Base-by-base conservation (phyloP, 2,329 filamentous ascomycete species). In the Beauveria pseudobassiana region DNA sequence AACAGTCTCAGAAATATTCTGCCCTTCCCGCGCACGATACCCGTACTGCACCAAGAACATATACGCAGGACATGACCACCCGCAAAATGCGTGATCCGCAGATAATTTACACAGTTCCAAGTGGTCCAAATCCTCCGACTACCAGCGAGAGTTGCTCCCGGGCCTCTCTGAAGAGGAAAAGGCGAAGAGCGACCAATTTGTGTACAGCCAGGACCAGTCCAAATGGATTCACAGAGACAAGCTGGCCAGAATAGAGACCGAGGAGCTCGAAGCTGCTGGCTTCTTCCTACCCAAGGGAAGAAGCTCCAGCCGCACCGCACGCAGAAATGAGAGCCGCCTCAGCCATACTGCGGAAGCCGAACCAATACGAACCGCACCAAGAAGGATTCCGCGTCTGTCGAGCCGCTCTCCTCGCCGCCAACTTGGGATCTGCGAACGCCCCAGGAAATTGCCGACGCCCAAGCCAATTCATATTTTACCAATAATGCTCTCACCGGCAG, bases 171-270 rank as follows among this genome's bases (percentile, higher is more conserved):
- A 63, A 6, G 62, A 66, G 7, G 71, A 73, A 49, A 63, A 38
- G 69, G 69, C 51, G 71, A 75, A 26, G 45, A 60, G 66, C 40
- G 63, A 67, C 24, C 69, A 72, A 40, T 57, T 71, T 60, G 68
- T 69, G 12, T 66, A 66, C 9, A 76, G 79, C 40, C 75, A 79
- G 40, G 86, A 88, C 64, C 80, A 85, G 64, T 89, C 86, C 38
- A 88, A 90, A 73, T 95, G 90, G 90, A 93, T 95, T 68, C 90
- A 95, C 70, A 80, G 90, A 62, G 90, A 95, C 75, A 93, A 93
- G 75, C 76, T 95, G 64, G 90, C 89, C 60, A 85, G 84, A 70
- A 95, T 93, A 67, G 90, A 95, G 75, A 93, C 80, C 67, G 82
- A 87, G 69, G 90, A 95, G 74, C 80, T 95, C 64, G 88, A 91